Conservation (phyloP, 1,284 basidiomycete species). For the Cryptococcus deneoformans region DNA sequence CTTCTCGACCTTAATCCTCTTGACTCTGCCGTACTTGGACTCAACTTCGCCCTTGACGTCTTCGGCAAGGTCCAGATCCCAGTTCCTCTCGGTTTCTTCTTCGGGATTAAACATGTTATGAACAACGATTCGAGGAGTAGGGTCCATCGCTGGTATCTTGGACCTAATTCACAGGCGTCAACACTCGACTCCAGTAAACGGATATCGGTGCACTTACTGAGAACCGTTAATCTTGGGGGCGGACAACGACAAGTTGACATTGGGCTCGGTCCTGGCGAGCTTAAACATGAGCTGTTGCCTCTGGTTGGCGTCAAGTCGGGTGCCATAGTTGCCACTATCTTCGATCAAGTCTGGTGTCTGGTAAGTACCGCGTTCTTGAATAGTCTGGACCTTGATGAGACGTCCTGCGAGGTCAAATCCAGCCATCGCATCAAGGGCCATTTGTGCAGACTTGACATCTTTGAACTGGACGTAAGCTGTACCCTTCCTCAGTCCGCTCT, state of each 20-base stretch:
- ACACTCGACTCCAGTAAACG: neutral
- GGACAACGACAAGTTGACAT: constrained; percentile 13
- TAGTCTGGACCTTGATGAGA: constrained; percentile 80
- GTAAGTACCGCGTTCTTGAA: constrained; percentile 66
- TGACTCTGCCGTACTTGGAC: constrained; percentile 82
- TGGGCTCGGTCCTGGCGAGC: constrained; percentile 68
- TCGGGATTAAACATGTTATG: constrained; percentile 98
- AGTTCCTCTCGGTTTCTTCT: constrained; percentile 93
- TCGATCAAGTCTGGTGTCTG: constrained; percentile 25
- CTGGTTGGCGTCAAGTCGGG: constrained; percentile 83
- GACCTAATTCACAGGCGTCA: constrained; percentile 25
- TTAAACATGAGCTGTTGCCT: constrained; percentile 99
- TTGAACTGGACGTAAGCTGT: constrained; percentile 99
- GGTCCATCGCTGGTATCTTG: constrained; percentile 59
- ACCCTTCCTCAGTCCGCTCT: constrained; percentile 91
- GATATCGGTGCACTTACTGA: neutral
- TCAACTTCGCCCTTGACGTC: constrained; percentile 95
- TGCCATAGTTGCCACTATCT: constrained; percentile 55
- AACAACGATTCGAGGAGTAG: constrained; percentile 78
- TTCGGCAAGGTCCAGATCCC: constrained; percentile 94
- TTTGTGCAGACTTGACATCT: constrained; percentile 83
- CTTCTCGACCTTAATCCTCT: constrained; percentile 87
- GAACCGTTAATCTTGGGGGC: constrained; percentile 3
- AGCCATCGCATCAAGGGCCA: constrained; percentile 98
- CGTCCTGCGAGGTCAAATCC: constrained; percentile 95